Evolutionary conservation across 1,284 basidiomycete species (phyloP).

Genomic region (Singerocomus rubriflavus): DNA sequence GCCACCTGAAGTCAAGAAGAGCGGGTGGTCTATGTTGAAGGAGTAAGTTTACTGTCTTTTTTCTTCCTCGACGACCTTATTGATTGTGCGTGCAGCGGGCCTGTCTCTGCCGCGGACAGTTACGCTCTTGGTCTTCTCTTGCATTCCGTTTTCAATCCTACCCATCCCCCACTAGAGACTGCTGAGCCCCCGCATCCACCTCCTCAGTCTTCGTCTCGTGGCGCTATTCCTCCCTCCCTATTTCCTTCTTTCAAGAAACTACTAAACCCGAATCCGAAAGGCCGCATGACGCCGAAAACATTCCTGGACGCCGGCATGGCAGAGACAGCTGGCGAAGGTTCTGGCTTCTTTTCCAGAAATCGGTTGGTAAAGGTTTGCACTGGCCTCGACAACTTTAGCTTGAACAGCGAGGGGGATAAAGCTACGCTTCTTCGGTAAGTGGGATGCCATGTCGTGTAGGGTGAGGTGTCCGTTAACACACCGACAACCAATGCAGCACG

Average conservation of each 20-base stretch:
- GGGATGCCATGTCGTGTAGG: neutral
- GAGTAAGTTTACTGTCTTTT: constrained; percentile 52
- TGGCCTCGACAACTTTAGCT: constrained; percentile 84
- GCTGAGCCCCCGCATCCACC: constrained; percentile 69
- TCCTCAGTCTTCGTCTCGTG: constrained; percentile 71
- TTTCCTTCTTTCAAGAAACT: constrained; percentile 87
- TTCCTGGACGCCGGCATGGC: constrained; percentile 84
- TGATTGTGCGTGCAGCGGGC: constrained; percentile 47
- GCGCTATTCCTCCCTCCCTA: constrained; percentile 72
- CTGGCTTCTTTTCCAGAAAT: constrained; percentile 86
- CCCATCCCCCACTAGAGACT: constrained; percentile 66
- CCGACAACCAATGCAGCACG: constrained; percentile 41
- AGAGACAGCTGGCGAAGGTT: constrained; percentile 48
- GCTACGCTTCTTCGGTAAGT: constrained; percentile 64
- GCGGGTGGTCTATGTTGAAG: constrained; percentile 81
- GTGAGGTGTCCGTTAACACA: neutral
- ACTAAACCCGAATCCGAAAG: constrained; percentile 83
- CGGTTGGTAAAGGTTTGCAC: constrained; percentile 82
- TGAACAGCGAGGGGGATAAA: constrained; percentile 85
- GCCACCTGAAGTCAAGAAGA: constrained; percentile 89
- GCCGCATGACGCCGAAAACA: constrained; percentile 69
- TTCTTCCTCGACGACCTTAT: neutral
- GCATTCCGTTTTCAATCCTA: constrained; percentile 83
- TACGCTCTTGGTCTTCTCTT: constrained; percentile 87
- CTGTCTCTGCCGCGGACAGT: constrained; percentile 73